Conservation (phyloP, 2,329 filamentous ascomycete genomes). For the Ophiosphaerella narmari region DNA sequence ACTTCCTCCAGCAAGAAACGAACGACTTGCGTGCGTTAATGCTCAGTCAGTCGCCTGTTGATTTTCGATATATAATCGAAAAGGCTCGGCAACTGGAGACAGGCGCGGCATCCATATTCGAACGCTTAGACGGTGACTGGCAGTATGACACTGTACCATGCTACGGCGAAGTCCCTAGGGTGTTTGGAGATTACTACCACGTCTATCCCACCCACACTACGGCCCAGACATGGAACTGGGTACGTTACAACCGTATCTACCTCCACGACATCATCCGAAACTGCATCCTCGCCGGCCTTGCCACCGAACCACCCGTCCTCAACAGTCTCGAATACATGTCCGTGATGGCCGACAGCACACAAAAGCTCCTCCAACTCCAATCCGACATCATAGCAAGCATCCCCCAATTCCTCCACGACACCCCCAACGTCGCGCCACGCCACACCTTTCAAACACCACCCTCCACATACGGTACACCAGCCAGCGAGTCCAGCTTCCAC, state of each 20-base stretch:
- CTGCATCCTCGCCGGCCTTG: conserved; percentile 30
- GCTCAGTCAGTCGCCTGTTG: conserved; percentile 14
- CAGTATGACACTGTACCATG: conserved; percentile 24
- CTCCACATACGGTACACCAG: neutral
- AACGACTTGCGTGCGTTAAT: conserved; percentile 36
- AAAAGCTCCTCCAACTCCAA: conserved; percentile 31
- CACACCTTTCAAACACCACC: neutral
- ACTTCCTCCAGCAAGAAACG: conserved; percentile 32
- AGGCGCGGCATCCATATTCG: conserved; percentile 25
- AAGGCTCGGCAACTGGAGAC: conserved; percentile 31
- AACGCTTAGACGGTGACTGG: conserved; percentile 24
- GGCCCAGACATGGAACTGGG: conserved; percentile 42
- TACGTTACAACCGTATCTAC: conserved; percentile 40
- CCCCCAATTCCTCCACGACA: conserved; percentile 42
- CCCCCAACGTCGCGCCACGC: conserved; percentile 20
- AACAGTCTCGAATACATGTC: conserved; percentile 19
- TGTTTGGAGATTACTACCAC: conserved; percentile 38
- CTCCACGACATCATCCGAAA: conserved; percentile 44
- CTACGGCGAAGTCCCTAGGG: conserved; percentile 3
- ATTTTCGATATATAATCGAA: conserved; percentile 28
- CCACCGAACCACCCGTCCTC: conserved; percentile 32
- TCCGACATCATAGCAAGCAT: conserved; percentile 41
- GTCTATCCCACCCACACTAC: conserved; percentile 33
- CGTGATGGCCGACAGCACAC: conserved; percentile 28
- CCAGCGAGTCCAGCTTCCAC: neutral